These are phyloP conservation scores for Cymbidium sinense DNA, from an alignment of 106 monocot genomes.

Conservation along the genomic window DNA sequence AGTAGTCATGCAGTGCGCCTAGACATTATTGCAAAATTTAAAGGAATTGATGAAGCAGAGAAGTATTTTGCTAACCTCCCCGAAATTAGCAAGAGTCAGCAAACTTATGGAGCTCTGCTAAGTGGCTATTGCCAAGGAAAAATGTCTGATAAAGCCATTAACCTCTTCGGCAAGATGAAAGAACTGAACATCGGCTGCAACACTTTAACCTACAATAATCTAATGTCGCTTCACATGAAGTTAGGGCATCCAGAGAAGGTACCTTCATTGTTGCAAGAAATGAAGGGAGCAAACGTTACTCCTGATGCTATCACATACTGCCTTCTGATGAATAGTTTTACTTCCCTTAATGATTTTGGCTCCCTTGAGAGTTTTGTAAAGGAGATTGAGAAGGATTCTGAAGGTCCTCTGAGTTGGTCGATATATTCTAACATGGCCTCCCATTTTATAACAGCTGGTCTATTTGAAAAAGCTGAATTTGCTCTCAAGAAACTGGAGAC, in stretches of 20 bases:
- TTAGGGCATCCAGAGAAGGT: slow-evolving; percentile 31
- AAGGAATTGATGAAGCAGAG: slow-evolving; percentile 21
- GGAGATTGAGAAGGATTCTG: slow-evolving; percentile 18
- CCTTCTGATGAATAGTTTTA: slow-evolving; percentile 31
- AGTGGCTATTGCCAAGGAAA: slow-evolving; percentile 22
- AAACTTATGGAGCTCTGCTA: slow-evolving; percentile 30
- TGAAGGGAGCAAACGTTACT: slow-evolving; percentile 23
- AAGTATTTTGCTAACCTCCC: slow-evolving; percentile 25
- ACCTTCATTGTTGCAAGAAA: slow-evolving; percentile 20
- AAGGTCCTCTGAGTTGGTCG: slow-evolving; percentile 19
- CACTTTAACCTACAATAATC: slow-evolving; percentile 36
- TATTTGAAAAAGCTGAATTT: slow-evolving; percentile 39
- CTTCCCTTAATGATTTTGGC: slow-evolving; percentile 25
- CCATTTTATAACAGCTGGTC: slow-evolving; percentile 35
- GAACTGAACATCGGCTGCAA: slow-evolving; percentile 22
- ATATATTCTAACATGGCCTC: slow-evolving; percentile 33
- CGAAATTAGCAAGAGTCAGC: slow-evolving; percentile 3
- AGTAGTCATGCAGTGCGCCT: slow-evolving; percentile 21
- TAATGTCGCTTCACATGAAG: slow-evolving; percentile 35
- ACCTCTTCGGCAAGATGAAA: slow-evolving; percentile 34
- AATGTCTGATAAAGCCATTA: slow-evolving; percentile 21
- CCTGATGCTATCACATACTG: slow-evolving; percentile 32
- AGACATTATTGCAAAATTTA: slow-evolving; percentile 28
- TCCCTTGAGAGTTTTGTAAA: slow-evolving; percentile 26
- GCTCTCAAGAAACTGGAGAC: slow-evolving; percentile 49